Evolutionary conservation across 2,329 filamentous ascomycete genomes (phyloP).

Genomic region (Xylariales sp.): DNA sequence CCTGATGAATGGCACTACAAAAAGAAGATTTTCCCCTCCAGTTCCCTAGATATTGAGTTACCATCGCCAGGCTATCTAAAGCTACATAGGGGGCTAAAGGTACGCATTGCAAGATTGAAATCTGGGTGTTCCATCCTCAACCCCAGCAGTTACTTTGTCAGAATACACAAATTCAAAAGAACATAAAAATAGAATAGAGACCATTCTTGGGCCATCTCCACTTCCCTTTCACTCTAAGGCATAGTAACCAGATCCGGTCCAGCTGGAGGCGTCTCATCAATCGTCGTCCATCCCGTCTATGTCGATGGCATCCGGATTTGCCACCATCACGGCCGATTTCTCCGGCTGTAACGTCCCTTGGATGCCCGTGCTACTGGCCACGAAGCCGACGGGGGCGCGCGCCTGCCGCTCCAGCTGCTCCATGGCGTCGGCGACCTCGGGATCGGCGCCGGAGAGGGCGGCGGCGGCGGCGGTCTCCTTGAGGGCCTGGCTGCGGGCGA

Average conservation of each 20-base stretch:
- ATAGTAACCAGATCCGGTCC: not conserved
- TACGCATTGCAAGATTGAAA: too few relatives aligned
- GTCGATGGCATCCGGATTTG: slow-evolving; percentile 84
- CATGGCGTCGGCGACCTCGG: slow-evolving; percentile 74
- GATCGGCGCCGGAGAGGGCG: slow-evolving; percentile 38
- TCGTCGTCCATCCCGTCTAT: slow-evolving; percentile 68
- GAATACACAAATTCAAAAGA: not conserved
- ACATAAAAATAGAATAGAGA: too few relatives aligned
- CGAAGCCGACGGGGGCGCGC: slow-evolving; percentile 85
- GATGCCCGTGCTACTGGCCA: slow-evolving; percentile 75
- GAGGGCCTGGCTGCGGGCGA: slow-evolving; percentile 71
- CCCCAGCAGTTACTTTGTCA: too few relatives aligned
- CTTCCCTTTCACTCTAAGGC: not conserved
- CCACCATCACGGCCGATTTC: slow-evolving; percentile 39
- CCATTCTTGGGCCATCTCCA: too few relatives aligned
- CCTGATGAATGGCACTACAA: too few relatives aligned
- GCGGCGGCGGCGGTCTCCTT: slow-evolving; percentile 36
- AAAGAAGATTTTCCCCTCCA: too few relatives aligned
- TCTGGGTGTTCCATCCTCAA: too few relatives aligned
- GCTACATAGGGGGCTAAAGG: too few relatives aligned
- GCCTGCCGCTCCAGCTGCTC: slow-evolving; percentile 82
- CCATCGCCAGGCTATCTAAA: too few relatives aligned
- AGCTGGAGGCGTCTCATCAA: slow-evolving; percentile 10
- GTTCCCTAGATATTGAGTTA: too few relatives aligned
- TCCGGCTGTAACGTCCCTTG: slow-evolving; percentile 52